phyloP scores from a whole-genome alignment of 2,329 filamentous ascomycete genomes.

The Stachybotrys echinatus region DNA sequence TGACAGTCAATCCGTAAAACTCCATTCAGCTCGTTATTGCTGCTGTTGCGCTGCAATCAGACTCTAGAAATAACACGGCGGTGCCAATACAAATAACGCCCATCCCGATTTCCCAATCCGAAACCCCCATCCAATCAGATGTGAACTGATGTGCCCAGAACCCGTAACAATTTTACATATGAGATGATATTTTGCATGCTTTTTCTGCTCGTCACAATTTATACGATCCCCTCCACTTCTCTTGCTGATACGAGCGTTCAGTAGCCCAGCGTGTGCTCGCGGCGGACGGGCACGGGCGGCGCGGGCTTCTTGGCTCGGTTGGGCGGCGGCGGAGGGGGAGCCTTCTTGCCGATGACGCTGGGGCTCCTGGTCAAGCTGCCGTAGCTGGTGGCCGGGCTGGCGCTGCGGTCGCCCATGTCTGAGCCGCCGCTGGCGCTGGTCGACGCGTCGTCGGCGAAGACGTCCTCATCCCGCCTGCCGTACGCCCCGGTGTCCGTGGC shows the following conservation, averaged over 20 bases:
- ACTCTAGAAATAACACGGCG: neutral
- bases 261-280: conserved; percentile 12
- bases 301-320: conserved; percentile 39
- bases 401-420: conserved; percentile 43
- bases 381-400: conserved; percentile 52
- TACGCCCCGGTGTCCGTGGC: conserved; percentile 27
- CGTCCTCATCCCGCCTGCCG: conserved; percentile 27
- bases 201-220: too few relatives aligned
- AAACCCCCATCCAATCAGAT: neutral
- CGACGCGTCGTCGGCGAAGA: conserved; percentile 46
- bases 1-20: too few relatives aligned
- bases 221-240: too few relatives aligned
- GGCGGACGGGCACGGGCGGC: conserved; percentile 25
- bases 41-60: neutral
- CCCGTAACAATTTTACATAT: neutral
- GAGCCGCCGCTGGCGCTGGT: conserved; percentile 47
- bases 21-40: neutral
- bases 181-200: neutral
- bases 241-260: conserved; percentile 2
- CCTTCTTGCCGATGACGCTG: conserved; percentile 41
- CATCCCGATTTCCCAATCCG: neutral
- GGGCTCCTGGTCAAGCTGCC: conserved; percentile 46
- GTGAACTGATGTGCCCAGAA: neutral
- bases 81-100: neutral
- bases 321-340: conserved; percentile 45